phyloP scores from a whole-genome alignment of 2,329 filamentous ascomycete species.

The Tolypocladium guangdongense region DNA sequence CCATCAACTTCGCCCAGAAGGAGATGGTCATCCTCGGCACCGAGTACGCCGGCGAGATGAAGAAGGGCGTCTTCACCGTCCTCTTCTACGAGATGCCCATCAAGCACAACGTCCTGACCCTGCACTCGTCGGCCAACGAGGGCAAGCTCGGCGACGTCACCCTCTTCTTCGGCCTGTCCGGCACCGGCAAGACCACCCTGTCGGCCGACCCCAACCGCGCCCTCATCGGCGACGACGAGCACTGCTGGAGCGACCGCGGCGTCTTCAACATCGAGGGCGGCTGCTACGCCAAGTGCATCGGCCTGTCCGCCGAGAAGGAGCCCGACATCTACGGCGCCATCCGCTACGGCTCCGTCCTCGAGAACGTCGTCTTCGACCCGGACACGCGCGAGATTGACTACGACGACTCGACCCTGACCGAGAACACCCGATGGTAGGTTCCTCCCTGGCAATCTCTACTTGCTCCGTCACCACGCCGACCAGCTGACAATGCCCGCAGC shows the following conservation, averaged over 20 bases:
- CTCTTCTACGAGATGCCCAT: conserved; percentile 99
- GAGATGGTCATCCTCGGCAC: conserved; percentile 99
- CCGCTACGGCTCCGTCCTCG: conserved; percentile 90
- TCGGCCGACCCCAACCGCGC: conserved; percentile 95
- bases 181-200: conserved; percentile 96
- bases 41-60: conserved; percentile 78
- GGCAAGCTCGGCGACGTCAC: conserved; percentile 90
- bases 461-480: background rate
- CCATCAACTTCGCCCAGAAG: conserved; percentile 98
- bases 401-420: conserved; percentile 86
- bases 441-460: conserved; percentile 11
- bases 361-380: conserved; percentile 97
- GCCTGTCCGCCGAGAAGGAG: conserved; percentile 96
- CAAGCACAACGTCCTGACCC: conserved; percentile 96
- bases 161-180: conserved; percentile 97
- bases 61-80: conserved; percentile 97
- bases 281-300: conserved; percentile 98
- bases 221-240: conserved; percentile 96
- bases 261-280: conserved; percentile 99
- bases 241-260: conserved; percentile 95
- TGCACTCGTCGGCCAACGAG: conserved; percentile 98
- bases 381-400: conserved; percentile 86
- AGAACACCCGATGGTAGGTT: conserved; percentile 76
- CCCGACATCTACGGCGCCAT: conserved; percentile 96
- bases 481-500: conserved; percentile 17